Conservation (phyloP, 176 grass and related monocot species). For the Hyparrhenia diplandra region DNA sequence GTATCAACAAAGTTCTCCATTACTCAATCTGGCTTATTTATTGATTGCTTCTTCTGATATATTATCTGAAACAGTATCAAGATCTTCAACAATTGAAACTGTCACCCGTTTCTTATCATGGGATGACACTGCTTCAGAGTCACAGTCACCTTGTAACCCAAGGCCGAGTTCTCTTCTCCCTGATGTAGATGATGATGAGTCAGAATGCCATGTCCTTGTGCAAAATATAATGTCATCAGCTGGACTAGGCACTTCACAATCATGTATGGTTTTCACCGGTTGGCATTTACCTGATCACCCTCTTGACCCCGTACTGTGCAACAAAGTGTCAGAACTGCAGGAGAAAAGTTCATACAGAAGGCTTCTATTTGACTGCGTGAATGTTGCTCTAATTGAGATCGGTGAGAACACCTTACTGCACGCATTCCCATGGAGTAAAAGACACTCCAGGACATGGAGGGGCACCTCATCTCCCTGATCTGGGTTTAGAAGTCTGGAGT, state of each 20-base stretch:
- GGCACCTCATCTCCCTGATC: slow-evolving; percentile 11
- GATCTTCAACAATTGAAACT: slow-evolving; percentile 59
- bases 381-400: slow-evolving; percentile 62
- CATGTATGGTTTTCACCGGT: slow-evolving; percentile 36
- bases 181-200: slow-evolving; percentile 38
- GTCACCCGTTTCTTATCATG: slow-evolving; percentile 67
- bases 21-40: not conserved
- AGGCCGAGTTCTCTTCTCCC: slow-evolving; percentile 13
- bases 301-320: slow-evolving; percentile 56
- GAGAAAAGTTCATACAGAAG: slow-evolving; percentile 59
- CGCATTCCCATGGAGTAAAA: slow-evolving; percentile 47
- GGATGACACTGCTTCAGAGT: slow-evolving; percentile 41
- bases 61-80: slow-evolving; percentile 41
- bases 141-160: not conserved
- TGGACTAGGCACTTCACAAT: slow-evolving; percentile 39
- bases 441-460: not conserved
- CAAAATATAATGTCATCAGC: slow-evolving; percentile 69
- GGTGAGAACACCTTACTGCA: slow-evolving; percentile 43
- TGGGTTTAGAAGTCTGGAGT: slow-evolving; percentile 55
- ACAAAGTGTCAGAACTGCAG: slow-evolving; percentile 50
- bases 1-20: not conserved
- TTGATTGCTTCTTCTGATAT: not conserved
- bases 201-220: slow-evolving; percentile 62
- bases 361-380: slow-evolving; percentile 81
- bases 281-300: slow-evolving; percentile 74